A percentile compares a stretch with the other conserved stretches of the same genome.
Evolutionary conservation across 169 alveolate species (phyloP).

Genomic region (Eimeria sp.): DNA sequence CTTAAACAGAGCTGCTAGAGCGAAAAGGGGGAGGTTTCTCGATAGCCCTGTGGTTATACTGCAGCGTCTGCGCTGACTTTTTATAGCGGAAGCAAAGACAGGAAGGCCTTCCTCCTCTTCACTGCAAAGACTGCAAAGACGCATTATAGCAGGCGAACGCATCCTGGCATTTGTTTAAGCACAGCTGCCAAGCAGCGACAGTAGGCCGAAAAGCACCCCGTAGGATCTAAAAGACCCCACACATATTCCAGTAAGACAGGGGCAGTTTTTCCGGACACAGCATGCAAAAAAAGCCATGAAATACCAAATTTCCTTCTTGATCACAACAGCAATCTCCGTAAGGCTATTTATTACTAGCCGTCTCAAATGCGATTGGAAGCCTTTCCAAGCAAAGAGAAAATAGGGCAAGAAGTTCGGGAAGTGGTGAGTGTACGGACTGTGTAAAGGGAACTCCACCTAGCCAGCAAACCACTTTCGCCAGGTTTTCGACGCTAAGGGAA

Average conservation of each 20-base stretch:
- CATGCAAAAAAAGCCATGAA: neutral
- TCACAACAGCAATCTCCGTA: neutral
- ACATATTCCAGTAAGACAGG: neutral
- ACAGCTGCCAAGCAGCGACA: neutral
- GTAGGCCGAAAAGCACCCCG: neutral
- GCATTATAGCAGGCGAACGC: neutral
- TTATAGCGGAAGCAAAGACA: neutral
- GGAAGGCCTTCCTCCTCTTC: neutral
- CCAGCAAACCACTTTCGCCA: neutral
- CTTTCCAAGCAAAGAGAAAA: neutral
- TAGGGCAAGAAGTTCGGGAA: conserved; percentile 21
- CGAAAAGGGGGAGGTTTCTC: neutral
- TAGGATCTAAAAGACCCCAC: neutral
- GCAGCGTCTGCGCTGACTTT: neutral
- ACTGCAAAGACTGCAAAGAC: neutral
- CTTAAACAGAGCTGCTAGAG: neutral
- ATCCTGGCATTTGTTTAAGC: neutral
- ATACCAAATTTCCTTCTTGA: neutral
- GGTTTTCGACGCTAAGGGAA: conserved; percentile 1
- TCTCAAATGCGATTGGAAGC: neutral
- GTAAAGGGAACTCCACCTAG: neutral
- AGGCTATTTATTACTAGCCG: neutral
- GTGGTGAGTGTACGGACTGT: neutral
- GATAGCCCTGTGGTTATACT: neutral
- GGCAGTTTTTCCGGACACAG: neutral